Evolutionary conservation across 805 yeast genomes (phyloP).

Genomic region (Teunomyces kruisii): DNA sequence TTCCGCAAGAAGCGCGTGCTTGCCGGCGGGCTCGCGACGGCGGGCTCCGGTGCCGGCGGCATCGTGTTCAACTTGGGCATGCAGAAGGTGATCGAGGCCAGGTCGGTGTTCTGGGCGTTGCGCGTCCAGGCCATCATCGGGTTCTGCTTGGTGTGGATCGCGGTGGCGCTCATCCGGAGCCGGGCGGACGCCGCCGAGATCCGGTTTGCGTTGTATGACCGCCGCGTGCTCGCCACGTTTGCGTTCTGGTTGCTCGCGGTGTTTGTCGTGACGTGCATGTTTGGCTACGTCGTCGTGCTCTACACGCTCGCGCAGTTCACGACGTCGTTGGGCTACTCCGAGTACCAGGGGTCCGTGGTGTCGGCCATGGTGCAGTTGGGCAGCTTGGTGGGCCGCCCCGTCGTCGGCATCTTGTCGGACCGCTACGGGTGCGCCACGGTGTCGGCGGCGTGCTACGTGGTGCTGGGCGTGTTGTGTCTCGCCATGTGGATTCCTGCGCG

Average conservation of each 20-base stretch:
- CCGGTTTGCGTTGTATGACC: conserved; percentile 15
- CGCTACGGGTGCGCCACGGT: conserved; percentile 14
- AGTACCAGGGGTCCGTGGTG: conserved; percentile 24
- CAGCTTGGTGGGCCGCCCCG: conserved; percentile 19
- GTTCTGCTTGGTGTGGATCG: conserved; percentile 8
- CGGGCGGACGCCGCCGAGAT: conserved; percentile 13
- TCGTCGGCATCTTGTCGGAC: conserved; percentile 19
- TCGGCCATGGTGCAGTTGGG: conserved; percentile 26
- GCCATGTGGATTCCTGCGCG: conserved; percentile 26
- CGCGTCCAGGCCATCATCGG: conserved; percentile 17
- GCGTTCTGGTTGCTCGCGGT: conserved; percentile 17
- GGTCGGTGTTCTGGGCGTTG: conserved; percentile 23
- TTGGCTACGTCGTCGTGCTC: conserved; percentile 25
- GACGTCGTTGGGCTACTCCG: conserved; percentile 20
- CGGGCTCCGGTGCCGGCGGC: conserved; percentile 26
- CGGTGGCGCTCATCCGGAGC: conserved; percentile 5
- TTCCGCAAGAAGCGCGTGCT: conserved; percentile 19
- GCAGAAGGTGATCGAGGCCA: conserved; percentile 19
- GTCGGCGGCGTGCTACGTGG: conserved; percentile 15
- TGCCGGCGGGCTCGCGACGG: conserved; percentile 19
- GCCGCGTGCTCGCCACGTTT: conserved; percentile 9
- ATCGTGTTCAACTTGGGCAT: conserved; percentile 23
- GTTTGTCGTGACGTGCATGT: conserved; percentile 20
- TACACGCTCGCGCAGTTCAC: conserved; percentile 24
- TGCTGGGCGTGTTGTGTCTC: conserved; percentile 17